Conservation (phyloP, 176 grass and related monocot genomes). For the Triticum monococcum region DNA sequence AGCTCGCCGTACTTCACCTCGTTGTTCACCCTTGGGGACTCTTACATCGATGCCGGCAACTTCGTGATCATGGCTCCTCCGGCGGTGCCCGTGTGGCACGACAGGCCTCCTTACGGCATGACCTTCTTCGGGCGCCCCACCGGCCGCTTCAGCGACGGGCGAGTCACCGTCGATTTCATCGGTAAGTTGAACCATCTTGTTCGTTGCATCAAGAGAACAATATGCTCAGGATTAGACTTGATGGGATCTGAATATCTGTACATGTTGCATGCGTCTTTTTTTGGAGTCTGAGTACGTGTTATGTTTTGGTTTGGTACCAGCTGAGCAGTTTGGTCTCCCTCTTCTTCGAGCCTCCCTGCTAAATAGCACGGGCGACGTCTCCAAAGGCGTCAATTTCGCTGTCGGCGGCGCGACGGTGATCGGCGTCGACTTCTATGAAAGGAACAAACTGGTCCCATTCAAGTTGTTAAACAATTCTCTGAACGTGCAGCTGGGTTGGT, state of each 20-base stretch:
- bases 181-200: slow-evolving; percentile 5
- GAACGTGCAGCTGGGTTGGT: slow-evolving; percentile 42
- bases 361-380: not conserved
- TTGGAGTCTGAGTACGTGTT: not conserved
- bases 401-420: slow-evolving; percentile 45
- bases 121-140: slow-evolving; percentile 49
- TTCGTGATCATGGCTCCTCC: not conserved
- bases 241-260: not conserved
- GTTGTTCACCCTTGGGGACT: slow-evolving; percentile 50
- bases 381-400: slow-evolving; percentile 48
- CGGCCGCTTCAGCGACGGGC: slow-evolving; percentile 35
- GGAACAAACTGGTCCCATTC: not conserved
- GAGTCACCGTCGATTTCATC: slow-evolving; percentile 41
- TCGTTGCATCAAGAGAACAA: not conserved
- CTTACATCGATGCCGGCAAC: slow-evolving; percentile 60
- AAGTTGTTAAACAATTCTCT: slow-evolving; percentile 37
- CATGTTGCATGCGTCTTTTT: not conserved
- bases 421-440: slow-evolving; percentile 33
- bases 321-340: slow-evolving; percentile 38
- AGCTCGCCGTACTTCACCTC: slow-evolving; percentile 5
- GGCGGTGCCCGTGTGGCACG: not conserved
- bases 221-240: not conserved
- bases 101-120: slow-evolving; percentile 44
- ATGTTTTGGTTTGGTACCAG: slow-evolving; percentile 2
- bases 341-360: slow-evolving; percentile 20